These are phyloP conservation scores for Yamadazyma siamensis DNA, from an alignment of 1,139 yeast genomes.

Conservation along the genomic window DNA sequence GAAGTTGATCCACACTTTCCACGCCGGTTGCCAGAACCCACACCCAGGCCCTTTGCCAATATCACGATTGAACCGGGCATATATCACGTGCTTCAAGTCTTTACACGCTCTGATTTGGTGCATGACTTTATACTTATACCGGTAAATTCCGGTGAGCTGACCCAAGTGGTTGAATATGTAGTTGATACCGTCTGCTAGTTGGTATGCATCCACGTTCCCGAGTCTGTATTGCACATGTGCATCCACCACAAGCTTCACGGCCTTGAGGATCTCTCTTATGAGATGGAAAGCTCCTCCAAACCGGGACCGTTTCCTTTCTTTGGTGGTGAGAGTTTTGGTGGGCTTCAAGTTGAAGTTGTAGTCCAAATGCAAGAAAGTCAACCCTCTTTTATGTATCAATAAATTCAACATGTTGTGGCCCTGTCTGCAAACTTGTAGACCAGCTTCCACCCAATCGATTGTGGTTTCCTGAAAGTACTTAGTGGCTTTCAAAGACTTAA, in stretches of 20 bases:
- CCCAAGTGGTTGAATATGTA: slow-evolving; percentile 92
- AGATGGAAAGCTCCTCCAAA: slow-evolving; percentile 96
- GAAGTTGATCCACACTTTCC: slow-evolving; percentile 96
- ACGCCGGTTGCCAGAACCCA: slow-evolving; percentile 99
- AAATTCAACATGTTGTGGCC: slow-evolving; percentile 93
- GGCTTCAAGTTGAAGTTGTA: slow-evolving; percentile 96
- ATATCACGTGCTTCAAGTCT: slow-evolving; percentile 88
- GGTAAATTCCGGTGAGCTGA: slow-evolving; percentile 91
- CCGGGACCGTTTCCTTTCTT: slow-evolving; percentile 92
- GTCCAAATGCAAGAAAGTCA: slow-evolving; percentile 89
- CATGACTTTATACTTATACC: slow-evolving; percentile 97
- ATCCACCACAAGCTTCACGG: slow-evolving; percentile 83
- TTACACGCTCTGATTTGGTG: slow-evolving; percentile 96
- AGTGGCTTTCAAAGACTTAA: slow-evolving; percentile 69
- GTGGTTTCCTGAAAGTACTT: slow-evolving; percentile 89
- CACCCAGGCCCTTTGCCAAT: slow-evolving; percentile 99
- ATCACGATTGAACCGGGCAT: slow-evolving; percentile 70
- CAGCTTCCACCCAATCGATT: slow-evolving; percentile 98
- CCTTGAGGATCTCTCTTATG: slow-evolving; percentile 81
- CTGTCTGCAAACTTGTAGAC: slow-evolving; percentile 86
- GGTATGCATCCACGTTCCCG: slow-evolving; percentile 90
- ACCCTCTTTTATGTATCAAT: slow-evolving; percentile 84
- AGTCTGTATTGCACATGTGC: slow-evolving; percentile 88
- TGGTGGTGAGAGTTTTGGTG: slow-evolving; percentile 92
- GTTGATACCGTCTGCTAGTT: slow-evolving; percentile 90